Base-by-base conservation (phyloP, 495 filamentous ascomycete species). In the Trypethelium eluteriae region DNA sequence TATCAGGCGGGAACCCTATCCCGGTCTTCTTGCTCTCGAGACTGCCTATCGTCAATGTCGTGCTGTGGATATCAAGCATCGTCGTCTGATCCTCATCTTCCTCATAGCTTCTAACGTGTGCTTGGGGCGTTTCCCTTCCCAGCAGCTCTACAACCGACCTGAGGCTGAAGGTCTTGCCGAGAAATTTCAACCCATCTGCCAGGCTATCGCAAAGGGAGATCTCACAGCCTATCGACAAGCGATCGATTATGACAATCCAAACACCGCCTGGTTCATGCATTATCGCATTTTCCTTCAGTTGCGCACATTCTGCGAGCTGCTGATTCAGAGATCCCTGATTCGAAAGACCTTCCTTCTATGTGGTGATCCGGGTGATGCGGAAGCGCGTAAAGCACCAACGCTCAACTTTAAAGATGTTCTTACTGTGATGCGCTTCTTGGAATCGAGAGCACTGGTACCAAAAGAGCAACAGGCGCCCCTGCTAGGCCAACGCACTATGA, bases 271-370 rank as follows among this genome's bases (percentile, higher is more conserved):
- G 90, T 89, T 96, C 71, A 83, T 88, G 10, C 79, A 81, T n/a
- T 88, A 86, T 68, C 88, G 89, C 0, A 80, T 96, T 25, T 81
- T 94, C 25, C 80, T 96, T 0, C 83, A 88, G 25, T 78, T 96
- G 2, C 78, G 83, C 7, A 87, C 87, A 72, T 81, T 89, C 50
- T 88, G 92, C 53, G 89, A 95, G 62, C 82, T 90, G 2, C 81
- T 96, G 0, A 83, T 96, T 7, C 96, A 91, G 92, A 86, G 93
- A 2, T 89, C 89, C 2, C 82, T 98, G 25, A 84, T 88, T 12
- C 84, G 94, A 9, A 88, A 85, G 62, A 86, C 88, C 0, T 97
- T 93, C 72, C 77, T 91, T 10, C 78, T 89, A 18, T 78, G 77
- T 56, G 84, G 85, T 38, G 79, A 82, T 73, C 72, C 77, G 71